These are phyloP conservation scores for Suillus occidentalis DNA, from an alignment of 768 basidiomycete species.

Conservation along the genomic window DNA sequence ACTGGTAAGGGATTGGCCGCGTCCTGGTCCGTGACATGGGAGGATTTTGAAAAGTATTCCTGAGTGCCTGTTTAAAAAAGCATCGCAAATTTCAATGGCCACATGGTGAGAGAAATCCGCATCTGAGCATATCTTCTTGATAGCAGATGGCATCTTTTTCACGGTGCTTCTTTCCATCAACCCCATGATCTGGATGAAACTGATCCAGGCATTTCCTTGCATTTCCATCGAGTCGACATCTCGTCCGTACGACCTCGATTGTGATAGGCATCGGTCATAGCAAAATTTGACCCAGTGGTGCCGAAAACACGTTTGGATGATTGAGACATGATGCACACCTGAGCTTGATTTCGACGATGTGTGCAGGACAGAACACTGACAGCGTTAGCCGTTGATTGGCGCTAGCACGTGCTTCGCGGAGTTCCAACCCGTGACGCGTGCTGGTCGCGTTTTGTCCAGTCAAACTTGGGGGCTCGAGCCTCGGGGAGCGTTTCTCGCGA, in stretches of 20 bases:
- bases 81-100: not conserved
- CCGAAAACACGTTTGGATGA: not conserved
- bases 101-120: not conserved
- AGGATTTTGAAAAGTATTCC: not conserved
- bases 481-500: not conserved
- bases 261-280: not conserved
- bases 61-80: not conserved
- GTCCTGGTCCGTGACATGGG: not conserved
- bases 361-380: not conserved
- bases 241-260: not conserved
- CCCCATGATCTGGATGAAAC: not conserved
- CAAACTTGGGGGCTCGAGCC: not conserved
- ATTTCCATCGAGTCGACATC: too few relatives aligned
- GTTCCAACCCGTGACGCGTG: slow-evolving; percentile 1
- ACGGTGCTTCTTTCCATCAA: not conserved
- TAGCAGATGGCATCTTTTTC: not conserved
- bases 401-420: not conserved
- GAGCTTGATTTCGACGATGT: not conserved
- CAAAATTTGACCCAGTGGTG: not conserved
- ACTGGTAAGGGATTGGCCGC: not conserved
- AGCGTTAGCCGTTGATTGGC: not conserved
- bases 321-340: not conserved
- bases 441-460: slow-evolving; percentile 2
- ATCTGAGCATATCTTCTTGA: not conserved
- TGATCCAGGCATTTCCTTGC: not conserved